phyloP scores from a whole-genome alignment of 164 flowering plant genomes.

The Paratinospora sagittata region DNA sequence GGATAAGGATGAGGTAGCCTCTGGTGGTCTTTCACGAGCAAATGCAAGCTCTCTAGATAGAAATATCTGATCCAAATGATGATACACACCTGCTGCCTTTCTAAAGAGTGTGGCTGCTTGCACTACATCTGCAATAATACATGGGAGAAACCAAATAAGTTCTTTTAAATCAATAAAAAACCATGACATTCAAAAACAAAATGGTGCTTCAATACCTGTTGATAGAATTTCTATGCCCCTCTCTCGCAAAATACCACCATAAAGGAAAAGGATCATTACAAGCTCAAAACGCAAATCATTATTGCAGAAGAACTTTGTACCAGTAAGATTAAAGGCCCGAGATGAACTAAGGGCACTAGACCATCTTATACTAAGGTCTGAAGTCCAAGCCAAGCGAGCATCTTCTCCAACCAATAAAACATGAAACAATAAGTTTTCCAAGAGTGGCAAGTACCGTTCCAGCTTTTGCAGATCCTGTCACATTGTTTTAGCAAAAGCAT shows the following conservation, averaged over 20 bases:
- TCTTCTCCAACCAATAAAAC: conserved; percentile 22
- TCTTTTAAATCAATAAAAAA: background rate
- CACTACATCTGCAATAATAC: conserved; percentile 43
- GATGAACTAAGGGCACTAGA: conserved; percentile 43
- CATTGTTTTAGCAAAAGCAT: conserved; percentile 11
- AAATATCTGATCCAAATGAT: conserved; percentile 43
- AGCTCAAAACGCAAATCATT: conserved; percentile 48
- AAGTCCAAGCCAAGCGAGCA: conserved; percentile 29
- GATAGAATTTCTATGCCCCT: conserved; percentile 44
- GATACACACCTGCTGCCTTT: conserved; percentile 68
- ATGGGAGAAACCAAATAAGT: conserved; percentile 4
- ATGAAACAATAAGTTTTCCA: conserved; percentile 50
- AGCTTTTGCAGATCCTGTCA: conserved; percentile 51
- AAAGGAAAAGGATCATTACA: conserved; percentile 53
- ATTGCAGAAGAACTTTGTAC: conserved; percentile 44
- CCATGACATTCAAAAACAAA: background rate
- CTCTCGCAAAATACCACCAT: conserved; percentile 52
- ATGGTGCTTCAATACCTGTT: conserved; percentile 26
- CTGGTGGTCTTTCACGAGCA: conserved; percentile 49
- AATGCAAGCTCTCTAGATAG: conserved; percentile 25
- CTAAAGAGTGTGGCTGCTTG: conserved; percentile 50
- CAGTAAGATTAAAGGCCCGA: conserved; percentile 24
- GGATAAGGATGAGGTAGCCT: conserved; percentile 30
- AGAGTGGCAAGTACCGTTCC: conserved; percentile 49
- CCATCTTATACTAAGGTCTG: conserved; percentile 55